Evolutionary conservation across 345 rosid species (phyloP).

Genomic region (Gossypium australe): DNA sequence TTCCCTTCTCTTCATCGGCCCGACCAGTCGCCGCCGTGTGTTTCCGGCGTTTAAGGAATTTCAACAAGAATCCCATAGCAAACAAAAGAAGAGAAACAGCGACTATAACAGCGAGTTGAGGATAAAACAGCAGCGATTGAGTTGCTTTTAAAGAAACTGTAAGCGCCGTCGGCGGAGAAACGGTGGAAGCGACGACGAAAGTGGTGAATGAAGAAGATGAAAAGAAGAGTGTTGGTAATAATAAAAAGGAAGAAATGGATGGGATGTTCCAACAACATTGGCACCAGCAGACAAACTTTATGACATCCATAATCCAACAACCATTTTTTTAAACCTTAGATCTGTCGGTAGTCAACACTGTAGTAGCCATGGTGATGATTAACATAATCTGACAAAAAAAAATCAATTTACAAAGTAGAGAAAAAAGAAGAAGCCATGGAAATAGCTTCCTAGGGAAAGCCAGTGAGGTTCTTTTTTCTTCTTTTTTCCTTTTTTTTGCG

Average conservation of each 20-base stretch:
- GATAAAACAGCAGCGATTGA: conserved; percentile 1
- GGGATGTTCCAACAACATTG: conserved; percentile 14
- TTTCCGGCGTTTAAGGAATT: conserved; percentile 21
- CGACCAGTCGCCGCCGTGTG: background rate
- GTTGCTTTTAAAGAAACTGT: conserved; percentile 18
- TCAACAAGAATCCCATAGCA: conserved; percentile 41
- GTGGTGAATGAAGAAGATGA: conserved; percentile 18
- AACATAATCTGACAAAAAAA: too few relatives aligned
- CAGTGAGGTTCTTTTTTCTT: too few relatives aligned
- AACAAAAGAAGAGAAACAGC: conserved; percentile 14
- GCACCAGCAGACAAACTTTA: conserved; percentile 21
- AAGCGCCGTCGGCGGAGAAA: conserved; percentile 17
- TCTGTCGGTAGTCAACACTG: too few relatives aligned
- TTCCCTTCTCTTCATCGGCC: background rate
- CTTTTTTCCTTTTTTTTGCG: too few relatives aligned
- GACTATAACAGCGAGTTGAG: background rate
- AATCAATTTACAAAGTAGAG: too few relatives aligned
- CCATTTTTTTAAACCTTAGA: too few relatives aligned
- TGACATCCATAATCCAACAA: background rate
- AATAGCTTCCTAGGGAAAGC: too few relatives aligned
- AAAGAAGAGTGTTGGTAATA: background rate
- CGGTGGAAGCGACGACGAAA: conserved; percentile 28
- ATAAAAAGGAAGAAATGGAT: conserved; percentile 3
- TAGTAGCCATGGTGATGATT: too few relatives aligned
- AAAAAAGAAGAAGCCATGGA: too few relatives aligned